These are phyloP conservation scores for Peronospora destructor DNA, from an alignment of 352 stramenopile species.

Conservation along the genomic window DNA sequence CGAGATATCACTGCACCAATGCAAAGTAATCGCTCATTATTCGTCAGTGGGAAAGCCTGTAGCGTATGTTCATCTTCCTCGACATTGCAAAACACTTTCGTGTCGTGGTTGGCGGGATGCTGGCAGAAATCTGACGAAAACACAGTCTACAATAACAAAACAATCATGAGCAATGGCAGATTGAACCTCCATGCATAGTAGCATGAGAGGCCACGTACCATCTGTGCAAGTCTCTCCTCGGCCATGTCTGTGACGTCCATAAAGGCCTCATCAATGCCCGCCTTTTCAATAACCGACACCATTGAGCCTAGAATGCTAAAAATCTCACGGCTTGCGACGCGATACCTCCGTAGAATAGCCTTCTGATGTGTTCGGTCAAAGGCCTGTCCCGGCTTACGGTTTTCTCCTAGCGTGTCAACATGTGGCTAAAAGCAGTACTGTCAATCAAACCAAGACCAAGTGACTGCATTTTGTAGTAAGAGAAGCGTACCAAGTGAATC, in stretches of 20 bases:
- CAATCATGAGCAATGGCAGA: conserved; percentile 1
- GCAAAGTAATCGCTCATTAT: conserved; percentile 59
- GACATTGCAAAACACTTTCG: conserved; percentile 48
- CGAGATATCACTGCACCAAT: conserved; percentile 56
- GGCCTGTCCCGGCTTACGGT: conserved; percentile 45
- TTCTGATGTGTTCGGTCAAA: conserved; percentile 80
- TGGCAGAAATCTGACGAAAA: conserved; percentile 60
- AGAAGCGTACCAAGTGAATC: conserved; percentile 58
- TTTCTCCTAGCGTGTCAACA: conserved; percentile 77
- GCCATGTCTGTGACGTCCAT: conserved; percentile 72
- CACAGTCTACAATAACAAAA: conserved; percentile 16
- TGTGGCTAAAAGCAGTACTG: conserved; percentile 44
- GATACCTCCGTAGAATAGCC: conserved; percentile 71
- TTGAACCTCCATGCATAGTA: neutral
- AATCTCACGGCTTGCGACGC: conserved; percentile 69
- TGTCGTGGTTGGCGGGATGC: conserved; percentile 47
- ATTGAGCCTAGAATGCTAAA: conserved; percentile 53
- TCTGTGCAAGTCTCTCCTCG: conserved; percentile 39
- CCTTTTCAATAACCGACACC: conserved; percentile 58
- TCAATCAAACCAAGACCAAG: neutral
- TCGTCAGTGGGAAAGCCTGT: conserved; percentile 49
- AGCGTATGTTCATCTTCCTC: conserved; percentile 22
- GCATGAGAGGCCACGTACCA: conserved; percentile 20
- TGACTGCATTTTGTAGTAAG: neutral
- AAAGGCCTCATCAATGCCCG: conserved; percentile 78